A percentile compares a stretch with the other conserved stretches of the same genome.
These are phyloP conservation scores for Colletotrichum sp. DNA, from an alignment of 2,329 filamentous ascomycete genomes.

Conservation along the genomic window DNA sequence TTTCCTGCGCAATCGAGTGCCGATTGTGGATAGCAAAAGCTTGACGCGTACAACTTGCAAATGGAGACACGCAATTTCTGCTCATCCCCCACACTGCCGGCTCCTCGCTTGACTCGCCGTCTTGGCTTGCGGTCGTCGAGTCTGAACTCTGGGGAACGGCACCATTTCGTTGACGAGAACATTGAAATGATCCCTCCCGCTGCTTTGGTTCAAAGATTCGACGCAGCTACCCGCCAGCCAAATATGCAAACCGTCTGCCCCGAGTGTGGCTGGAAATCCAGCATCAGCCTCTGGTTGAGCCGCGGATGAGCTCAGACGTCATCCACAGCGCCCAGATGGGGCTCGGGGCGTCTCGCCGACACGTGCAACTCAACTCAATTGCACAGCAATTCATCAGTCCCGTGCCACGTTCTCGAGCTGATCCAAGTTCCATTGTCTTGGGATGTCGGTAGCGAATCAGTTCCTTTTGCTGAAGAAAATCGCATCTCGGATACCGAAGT, in stretches of 20 bases:
- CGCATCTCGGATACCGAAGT: not conserved
- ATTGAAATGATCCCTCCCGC: not conserved
- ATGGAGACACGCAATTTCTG: not conserved
- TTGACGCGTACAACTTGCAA: slow-evolving; percentile 1
- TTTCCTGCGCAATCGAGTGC: not conserved
- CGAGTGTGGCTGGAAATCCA: not conserved
- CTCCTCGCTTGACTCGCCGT: not conserved
- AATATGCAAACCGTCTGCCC: not conserved
- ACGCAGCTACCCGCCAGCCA: not conserved
- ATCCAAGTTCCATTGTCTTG: not conserved
- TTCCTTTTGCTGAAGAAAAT: not conserved
- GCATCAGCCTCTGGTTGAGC: not conserved
- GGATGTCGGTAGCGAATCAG: not conserved
- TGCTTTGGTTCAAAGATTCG: not conserved
- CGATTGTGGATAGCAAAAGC: not conserved
- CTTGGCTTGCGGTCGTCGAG: not conserved
- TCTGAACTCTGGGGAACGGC: not conserved
- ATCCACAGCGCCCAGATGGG: not conserved
- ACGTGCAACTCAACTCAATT: not conserved
- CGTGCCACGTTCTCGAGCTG: not conserved
- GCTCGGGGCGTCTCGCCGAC: not conserved
- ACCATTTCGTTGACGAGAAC: not conserved
- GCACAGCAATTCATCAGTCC: not conserved
- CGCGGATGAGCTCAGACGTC: not conserved
- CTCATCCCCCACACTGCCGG: not conserved